These are phyloP conservation scores for Colletotrichum sp. DNA, from an alignment of 2,329 filamentous ascomycete species.

Conservation along the genomic window DNA sequence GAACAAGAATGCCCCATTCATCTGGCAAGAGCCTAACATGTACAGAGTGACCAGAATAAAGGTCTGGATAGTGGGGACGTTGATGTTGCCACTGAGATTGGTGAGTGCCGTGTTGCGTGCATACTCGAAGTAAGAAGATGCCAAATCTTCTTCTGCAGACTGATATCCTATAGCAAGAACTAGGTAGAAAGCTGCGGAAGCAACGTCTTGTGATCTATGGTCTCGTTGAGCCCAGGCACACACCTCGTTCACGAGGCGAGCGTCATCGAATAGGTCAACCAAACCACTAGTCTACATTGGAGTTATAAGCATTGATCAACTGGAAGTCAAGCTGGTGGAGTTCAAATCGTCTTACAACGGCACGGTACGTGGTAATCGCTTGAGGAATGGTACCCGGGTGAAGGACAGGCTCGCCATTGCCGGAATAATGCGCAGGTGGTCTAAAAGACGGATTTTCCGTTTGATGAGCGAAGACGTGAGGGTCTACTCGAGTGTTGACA, in stretches of 20 bases:
- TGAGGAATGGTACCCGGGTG: slow-evolving; percentile 14
- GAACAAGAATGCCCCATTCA: slow-evolving; percentile 59
- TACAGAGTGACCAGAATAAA: slow-evolving; percentile 58
- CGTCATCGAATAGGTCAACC: slow-evolving; percentile 53
- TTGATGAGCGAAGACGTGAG: slow-evolving; percentile 56
- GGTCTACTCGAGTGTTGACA: slow-evolving; percentile 52
- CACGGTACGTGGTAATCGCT: slow-evolving; percentile 23
- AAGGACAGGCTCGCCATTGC: slow-evolving; percentile 25
- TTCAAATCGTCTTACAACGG: slow-evolving; percentile 26
- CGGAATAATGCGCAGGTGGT: slow-evolving; percentile 14
- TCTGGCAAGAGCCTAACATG: slow-evolving; percentile 60
- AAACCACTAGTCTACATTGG: slow-evolving; percentile 43
- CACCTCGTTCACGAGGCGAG: slow-evolving; percentile 43
- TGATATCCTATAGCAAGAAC: slow-evolving; percentile 56
- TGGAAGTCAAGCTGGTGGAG: neutral
- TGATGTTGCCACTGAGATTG: slow-evolving; percentile 50
- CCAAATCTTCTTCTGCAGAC: slow-evolving; percentile 42
- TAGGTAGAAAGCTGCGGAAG: slow-evolving; percentile 48
- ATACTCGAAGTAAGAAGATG: slow-evolving; percentile 54
- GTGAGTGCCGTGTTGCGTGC: slow-evolving; percentile 50
- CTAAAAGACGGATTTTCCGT: slow-evolving; percentile 50
- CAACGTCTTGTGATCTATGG: slow-evolving; percentile 38
- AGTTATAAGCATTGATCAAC: neutral
- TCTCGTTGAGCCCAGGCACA: slow-evolving; percentile 43
- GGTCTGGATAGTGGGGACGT: slow-evolving; percentile 54